Evolutionary conservation across 331 rosid genomes (phyloP), one percentile per base, ranked within the genome.

Genomic region (Telfairia occidentalis): DNA sequence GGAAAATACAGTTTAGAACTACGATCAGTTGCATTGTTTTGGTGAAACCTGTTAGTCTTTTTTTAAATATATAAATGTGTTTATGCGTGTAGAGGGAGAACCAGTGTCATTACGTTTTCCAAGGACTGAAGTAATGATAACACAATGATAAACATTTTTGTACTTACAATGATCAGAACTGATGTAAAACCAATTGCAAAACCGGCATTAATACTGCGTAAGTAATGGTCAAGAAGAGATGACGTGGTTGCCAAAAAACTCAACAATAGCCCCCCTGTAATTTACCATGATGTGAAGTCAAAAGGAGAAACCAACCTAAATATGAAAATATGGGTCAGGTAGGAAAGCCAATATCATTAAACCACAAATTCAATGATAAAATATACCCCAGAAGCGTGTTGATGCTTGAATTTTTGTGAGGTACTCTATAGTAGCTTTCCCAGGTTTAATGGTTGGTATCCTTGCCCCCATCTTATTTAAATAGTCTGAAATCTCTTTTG

Each of bases 381-480:
- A 66, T 79, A 67, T 78, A 95, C 98, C 98, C 98, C 98, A 91
- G 78, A 95, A 95, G 52, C 98, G 92, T 48, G 98, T 90, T 16
- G 97, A 95, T 79, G 98, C 96, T 89, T 95, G 98, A 83, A 95
- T 87, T 87, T 92, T 95, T 19, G 96, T 43, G 38, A 95, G 96
- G 86, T 95, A 95, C 73, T 91, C 96, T 71, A 91, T 87, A 15
- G 98, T 91, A 80, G 98, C 98, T 84, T 87, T 95, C 77, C 98
- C 98, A 58, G 98, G 97, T 83, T 95, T 95, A 76, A 91, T 83
- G 67, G 81, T 88, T 38, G 98, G 98, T 76, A 95, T 90, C 85
- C 97, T 86, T 5, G 98, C 97, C 79, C 96, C 98, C 98, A 95
- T 95, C 96, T 91, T 95, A 76, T 95, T 95, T 76, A 95, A 85